Conservation (phyloP, 164 flowering plant genomes). For the Liriodendron chinense region DNA sequence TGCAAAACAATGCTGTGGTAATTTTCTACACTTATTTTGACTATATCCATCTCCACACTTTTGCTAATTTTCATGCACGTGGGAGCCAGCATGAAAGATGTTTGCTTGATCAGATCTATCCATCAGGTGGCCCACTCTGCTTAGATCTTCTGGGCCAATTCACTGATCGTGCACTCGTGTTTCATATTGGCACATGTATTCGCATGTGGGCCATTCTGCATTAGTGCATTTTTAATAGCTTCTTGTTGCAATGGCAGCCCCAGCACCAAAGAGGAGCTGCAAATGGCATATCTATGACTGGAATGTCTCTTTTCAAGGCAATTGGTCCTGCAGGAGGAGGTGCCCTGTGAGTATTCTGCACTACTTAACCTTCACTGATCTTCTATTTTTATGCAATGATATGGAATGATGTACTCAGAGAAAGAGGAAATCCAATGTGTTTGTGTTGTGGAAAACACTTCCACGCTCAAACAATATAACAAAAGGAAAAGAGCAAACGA, state of each 20-base stretch:
- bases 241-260: slow-evolving; percentile 8
- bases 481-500: too few species aligned
- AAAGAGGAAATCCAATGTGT: neutral
- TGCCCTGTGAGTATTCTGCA: slow-evolving; percentile 32
- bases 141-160: neutral
- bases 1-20: slow-evolving; percentile 71
- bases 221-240: neutral
- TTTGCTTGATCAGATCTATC: neutral
- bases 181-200: neutral
- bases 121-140: too few species aligned
- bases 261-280: slow-evolving; percentile 24
- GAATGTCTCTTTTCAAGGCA: slow-evolving; percentile 56
- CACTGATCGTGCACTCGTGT: too few species aligned
- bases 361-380: neutral
- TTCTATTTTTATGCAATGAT: neutral
- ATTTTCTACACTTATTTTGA: neutral
- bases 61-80: neutral
- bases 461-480: too few species aligned
- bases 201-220: neutral
- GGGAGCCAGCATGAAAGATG: neutral
- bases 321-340: slow-evolving; percentile 61
- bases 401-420: neutral
- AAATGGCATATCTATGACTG: slow-evolving; percentile 36
- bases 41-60: neutral
- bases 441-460: too few species aligned